Percentiles rank a stretch among this genome's conserved stretches.
Conservation (phyloP, 495 filamentous ascomycete genomes). For the Penicillium herquei region DNA sequence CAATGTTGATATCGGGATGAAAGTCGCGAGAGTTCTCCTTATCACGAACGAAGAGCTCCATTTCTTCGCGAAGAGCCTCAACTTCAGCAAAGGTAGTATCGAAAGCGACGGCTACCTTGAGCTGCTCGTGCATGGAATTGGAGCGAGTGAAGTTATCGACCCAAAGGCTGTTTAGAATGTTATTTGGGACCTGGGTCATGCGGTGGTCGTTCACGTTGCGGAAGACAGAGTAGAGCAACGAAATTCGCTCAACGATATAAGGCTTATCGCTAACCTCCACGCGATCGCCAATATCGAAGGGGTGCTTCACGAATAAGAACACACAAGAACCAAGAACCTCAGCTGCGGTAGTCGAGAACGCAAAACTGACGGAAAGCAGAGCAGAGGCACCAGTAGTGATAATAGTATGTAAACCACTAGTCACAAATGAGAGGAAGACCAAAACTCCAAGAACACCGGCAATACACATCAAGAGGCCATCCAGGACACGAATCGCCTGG, state of each 20-base stretch:
- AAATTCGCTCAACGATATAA: slow-evolving; percentile 88
- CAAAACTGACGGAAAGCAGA: slow-evolving; percentile 88
- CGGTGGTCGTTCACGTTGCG: slow-evolving; percentile 77
- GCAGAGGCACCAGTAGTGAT: slow-evolving; percentile 89
- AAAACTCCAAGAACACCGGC: slow-evolving; percentile 78
- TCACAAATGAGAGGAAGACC: slow-evolving; percentile 88
- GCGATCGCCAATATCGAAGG: slow-evolving; percentile 88
- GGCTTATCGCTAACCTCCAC: slow-evolving; percentile 73
- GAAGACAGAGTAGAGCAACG: slow-evolving; percentile 88
- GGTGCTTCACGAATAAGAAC: slow-evolving; percentile 97
- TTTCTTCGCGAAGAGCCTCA: slow-evolving; percentile 73
- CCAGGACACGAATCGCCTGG: slow-evolving; percentile 87
- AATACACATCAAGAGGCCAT: slow-evolving; percentile 75
- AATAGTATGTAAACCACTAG: slow-evolving; percentile 77
- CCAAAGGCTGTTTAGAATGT: slow-evolving; percentile 84
- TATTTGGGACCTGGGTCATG: slow-evolving; percentile 86
- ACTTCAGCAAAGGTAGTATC: slow-evolving; percentile 87
- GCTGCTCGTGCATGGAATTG: slow-evolving; percentile 85
- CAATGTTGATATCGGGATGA: slow-evolving; percentile 75
- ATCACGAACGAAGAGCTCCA: slow-evolving; percentile 76
- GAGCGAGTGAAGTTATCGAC: slow-evolving; percentile 89
- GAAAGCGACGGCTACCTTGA: slow-evolving; percentile 76
- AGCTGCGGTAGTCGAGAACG: slow-evolving; percentile 86
- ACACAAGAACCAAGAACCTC: slow-evolving; percentile 97
- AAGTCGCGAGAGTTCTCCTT: slow-evolving; percentile 91